Evolutionary conservation across 225 moss, liverwort and hornwort species (phyloP).

Genomic region (Rhytidiadelphus loreus): DNA sequence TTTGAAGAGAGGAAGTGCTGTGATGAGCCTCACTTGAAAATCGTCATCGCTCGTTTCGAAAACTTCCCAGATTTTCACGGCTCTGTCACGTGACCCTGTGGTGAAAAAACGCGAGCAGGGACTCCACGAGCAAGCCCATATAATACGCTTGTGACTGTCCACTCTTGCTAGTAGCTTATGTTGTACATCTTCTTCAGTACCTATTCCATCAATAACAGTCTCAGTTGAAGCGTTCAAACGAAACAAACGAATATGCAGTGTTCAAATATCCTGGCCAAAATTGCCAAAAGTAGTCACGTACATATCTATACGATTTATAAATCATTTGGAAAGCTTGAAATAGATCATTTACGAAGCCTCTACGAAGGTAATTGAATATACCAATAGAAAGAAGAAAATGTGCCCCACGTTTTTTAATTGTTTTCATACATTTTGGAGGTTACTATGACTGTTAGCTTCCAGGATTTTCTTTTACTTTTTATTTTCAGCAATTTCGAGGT

Average conservation of each 20-base stretch:
- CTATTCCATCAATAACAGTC: not conserved
- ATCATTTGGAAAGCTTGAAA: not conserved
- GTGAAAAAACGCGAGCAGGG: constrained; percentile 69
- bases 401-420: not conserved
- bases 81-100: constrained; percentile 79
- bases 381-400: not conserved
- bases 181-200: constrained; percentile 19
- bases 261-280: not conserved
- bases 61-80: constrained; percentile 74
- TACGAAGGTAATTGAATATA: not conserved
- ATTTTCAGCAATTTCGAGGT: not conserved
- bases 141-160: constrained; percentile 90
- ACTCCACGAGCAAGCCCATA: constrained; percentile 98
- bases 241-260: not conserved
- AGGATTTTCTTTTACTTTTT: not conserved
- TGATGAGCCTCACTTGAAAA: constrained; percentile 32
- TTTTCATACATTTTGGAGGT: not conserved
- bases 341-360: not conserved
- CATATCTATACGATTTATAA: too few relatives aligned
- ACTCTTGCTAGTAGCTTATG: constrained; percentile 54
- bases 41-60: constrained; percentile 7
- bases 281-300: not conserved
- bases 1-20: constrained; percentile 52
- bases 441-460: not conserved
- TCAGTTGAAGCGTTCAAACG: not conserved